Conservation (phyloP, 441 rosid genomes). For the Eugenia klotzschiana region DNA sequence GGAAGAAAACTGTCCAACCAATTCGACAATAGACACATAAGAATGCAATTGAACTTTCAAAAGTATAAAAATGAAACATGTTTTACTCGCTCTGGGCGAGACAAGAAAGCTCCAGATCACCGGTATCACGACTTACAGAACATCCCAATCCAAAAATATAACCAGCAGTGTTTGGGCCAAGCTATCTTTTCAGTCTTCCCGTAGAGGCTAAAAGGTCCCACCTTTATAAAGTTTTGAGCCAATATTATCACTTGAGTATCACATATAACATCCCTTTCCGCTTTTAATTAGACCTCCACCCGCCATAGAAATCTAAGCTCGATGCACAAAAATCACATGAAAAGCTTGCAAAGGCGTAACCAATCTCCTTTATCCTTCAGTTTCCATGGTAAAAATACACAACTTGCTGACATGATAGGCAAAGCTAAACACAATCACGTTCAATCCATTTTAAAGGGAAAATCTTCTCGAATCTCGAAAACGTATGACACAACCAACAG, state of each 20-base stretch:
- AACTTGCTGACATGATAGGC: not conserved
- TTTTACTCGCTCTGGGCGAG: not conserved
- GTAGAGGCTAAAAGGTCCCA: not conserved
- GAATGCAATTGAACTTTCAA: not conserved
- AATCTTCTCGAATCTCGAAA: not conserved
- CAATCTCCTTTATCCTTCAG: not conserved
- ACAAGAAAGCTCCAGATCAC: not conserved
- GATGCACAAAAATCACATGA: not conserved
- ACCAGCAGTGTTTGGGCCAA: not conserved
- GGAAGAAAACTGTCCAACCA: not conserved
- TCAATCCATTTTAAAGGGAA: not conserved
- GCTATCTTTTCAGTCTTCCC: not conserved
- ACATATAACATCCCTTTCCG: not conserved
- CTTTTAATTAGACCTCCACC: not conserved
- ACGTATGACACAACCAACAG: not conserved
- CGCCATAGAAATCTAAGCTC: not conserved
- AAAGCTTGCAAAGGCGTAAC: not conserved
- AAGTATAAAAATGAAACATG: not conserved
- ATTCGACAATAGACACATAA: not conserved
- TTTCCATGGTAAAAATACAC: not conserved
- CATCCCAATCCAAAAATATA: not conserved
- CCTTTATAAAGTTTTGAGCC: not conserved
- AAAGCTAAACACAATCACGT: not conserved
- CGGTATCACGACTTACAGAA: not conserved
- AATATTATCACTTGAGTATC: not conserved